Conservation (phyloP, 2,329 filamentous ascomycete species). For the Colletotrichum scovillei region DNA sequence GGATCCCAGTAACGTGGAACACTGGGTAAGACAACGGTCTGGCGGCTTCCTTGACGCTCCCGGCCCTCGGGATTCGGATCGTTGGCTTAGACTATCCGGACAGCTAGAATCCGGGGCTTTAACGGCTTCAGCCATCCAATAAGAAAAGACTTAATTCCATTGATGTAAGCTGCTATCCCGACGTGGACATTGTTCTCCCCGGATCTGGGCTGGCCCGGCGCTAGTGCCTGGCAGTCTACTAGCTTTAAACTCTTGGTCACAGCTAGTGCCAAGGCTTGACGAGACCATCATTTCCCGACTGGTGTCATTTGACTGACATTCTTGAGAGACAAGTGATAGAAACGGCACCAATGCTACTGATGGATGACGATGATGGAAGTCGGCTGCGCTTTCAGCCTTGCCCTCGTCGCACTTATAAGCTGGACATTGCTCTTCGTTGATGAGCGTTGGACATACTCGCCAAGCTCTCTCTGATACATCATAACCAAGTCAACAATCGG, state of each 20-base stretch:
- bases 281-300: constrained; percentile 12
- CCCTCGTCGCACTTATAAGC: not conserved
- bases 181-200: constrained; percentile 7
- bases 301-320: not conserved
- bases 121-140: constrained; percentile 18
- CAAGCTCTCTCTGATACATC: not conserved
- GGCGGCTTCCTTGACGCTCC: not conserved
- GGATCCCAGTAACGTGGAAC: constrained; percentile 12
- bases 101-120: not conserved
- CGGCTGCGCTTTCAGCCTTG: not conserved
- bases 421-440: not conserved
- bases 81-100: constrained; percentile 8
- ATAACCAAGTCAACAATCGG: not conserved
- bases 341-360: not conserved
- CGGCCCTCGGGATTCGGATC: not conserved
- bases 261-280: constrained; percentile 17
- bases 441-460: not conserved
- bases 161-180: not conserved
- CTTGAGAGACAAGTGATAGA: not conserved
- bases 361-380: not conserved
- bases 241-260: not conserved
- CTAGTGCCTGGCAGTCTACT: constrained; percentile 14
- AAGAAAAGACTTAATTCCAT: not conserved
- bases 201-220: constrained; percentile 21
- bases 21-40: not conserved